Evolutionary conservation across 139 green algal species (phyloP).

Genomic region (Volvox africanus): DNA sequence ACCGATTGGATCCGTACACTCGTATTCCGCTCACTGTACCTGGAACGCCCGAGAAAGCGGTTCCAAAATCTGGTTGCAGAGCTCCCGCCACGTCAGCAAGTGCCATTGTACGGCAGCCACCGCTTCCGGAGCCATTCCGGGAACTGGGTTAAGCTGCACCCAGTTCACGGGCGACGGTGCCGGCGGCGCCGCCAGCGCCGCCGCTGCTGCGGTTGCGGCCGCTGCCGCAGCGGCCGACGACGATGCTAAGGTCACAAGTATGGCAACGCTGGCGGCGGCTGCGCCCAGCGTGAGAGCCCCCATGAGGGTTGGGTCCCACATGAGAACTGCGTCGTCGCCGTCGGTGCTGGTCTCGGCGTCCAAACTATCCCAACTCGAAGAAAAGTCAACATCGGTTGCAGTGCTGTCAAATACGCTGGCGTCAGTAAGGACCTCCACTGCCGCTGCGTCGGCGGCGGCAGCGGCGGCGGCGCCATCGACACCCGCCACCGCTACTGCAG

Average conservation of each 20-base stretch:
- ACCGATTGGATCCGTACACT: too few species aligned
- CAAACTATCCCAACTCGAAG: not conserved
- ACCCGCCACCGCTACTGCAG: not conserved
- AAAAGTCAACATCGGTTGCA: not conserved
- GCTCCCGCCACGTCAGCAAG: not conserved
- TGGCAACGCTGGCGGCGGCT: not conserved
- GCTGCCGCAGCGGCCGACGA: not conserved
- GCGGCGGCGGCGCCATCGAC: too few species aligned
- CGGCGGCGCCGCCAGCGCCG: not conserved
- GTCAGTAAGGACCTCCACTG: not conserved
- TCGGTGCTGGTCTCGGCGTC: not conserved
- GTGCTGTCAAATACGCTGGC: not conserved
- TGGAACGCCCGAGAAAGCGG: conserved; percentile 37
- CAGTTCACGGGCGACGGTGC: not conserved
- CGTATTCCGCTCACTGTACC: conserved; percentile 9
- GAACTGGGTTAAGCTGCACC: conserved; percentile 26
- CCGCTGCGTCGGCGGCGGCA: not conserved
- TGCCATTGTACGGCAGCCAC: not conserved
- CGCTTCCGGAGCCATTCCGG: not conserved
- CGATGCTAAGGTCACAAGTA: not conserved
- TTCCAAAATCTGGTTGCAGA: conserved; percentile 6
- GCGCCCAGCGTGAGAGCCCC: not conserved
- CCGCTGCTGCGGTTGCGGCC: not conserved
- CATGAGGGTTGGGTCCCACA: not conserved
- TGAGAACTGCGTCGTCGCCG: not conserved